These are phyloP conservation scores for Penicillium sumatraense DNA, from an alignment of 2,329 filamentous ascomycete species.

Conservation along the genomic window DNA sequence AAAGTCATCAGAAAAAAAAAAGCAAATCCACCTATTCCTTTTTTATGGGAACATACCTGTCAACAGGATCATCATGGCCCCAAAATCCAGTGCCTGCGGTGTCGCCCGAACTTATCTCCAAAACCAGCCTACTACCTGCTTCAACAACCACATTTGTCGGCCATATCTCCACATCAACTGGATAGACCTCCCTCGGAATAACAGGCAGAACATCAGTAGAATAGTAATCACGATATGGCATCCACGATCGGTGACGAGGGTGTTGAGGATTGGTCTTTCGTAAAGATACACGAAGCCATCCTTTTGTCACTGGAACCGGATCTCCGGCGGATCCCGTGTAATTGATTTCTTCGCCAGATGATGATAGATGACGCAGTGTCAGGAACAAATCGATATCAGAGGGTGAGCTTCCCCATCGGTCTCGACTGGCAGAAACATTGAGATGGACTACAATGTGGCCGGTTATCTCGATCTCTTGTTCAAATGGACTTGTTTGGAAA, in stretches of 20 bases:
- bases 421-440: slow-evolving; percentile 57
- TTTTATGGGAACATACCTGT: slow-evolving; percentile 6
- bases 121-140: slow-evolving; percentile 19
- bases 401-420: slow-evolving; percentile 38
- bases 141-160: slow-evolving; percentile 36
- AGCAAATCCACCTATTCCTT: background rate
- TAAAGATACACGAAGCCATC: slow-evolving; percentile 55
- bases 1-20: background rate
- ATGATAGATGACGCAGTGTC: slow-evolving; percentile 55
- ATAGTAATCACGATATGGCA: slow-evolving; percentile 53
- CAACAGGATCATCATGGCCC: background rate
- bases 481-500: slow-evolving; percentile 4
- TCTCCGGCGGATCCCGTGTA: slow-evolving; percentile 60
- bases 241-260: slow-evolving; percentile 47
- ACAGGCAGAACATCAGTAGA: slow-evolving; percentile 47
- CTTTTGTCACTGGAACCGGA: slow-evolving; percentile 55
- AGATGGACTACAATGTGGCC: slow-evolving; percentile 68
- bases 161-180: slow-evolving; percentile 49
- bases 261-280: slow-evolving; percentile 51
- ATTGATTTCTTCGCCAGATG: slow-evolving; percentile 53
- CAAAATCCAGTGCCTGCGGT: background rate
- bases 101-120: slow-evolving; percentile 10
- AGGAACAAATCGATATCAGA: slow-evolving; percentile 59
- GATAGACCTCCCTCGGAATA: slow-evolving; percentile 51
- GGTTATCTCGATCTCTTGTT: slow-evolving; percentile 59